These are phyloP conservation scores for Fusarium albosuccineum DNA, from an alignment of 2,329 filamentous ascomycete species.

Conservation along the genomic window DNA sequence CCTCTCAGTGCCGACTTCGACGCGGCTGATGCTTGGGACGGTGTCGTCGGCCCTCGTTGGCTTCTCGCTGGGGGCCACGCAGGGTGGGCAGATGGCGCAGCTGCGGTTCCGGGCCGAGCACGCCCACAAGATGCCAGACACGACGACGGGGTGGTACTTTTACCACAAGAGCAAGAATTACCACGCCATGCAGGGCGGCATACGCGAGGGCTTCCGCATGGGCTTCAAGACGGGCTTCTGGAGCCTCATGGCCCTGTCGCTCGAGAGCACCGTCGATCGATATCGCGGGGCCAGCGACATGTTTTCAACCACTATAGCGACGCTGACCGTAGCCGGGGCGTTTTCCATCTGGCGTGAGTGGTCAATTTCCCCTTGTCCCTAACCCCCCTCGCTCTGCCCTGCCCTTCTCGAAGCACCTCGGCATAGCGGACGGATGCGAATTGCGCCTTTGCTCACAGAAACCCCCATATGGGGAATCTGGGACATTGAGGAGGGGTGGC, in stretches of 20 bases:
- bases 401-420: conserved; percentile 5
- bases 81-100: conserved; percentile 80
- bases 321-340: conserved; percentile 83
- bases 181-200: conserved; percentile 80
- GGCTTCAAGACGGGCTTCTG: conserved; percentile 78
- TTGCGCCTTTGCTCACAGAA: conserved; percentile 15
- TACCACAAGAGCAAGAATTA: conserved; percentile 99
- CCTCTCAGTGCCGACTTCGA: conserved; percentile 72
- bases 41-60: conserved; percentile 76
- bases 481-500: conserved; percentile 7
- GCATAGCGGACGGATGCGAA: conserved; percentile 28
- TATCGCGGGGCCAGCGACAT: conserved; percentile 79
- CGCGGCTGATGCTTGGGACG: conserved; percentile 75
- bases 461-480: conserved; percentile 37
- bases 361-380: neutral
- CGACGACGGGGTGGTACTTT: conserved; percentile 92
- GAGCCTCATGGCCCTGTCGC: conserved; percentile 80
- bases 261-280: conserved; percentile 88
- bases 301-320: conserved; percentile 84
- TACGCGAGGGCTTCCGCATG: conserved; percentile 83
- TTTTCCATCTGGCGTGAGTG: conserved; percentile 88
- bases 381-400: conserved; percentile 5
- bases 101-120: conserved; percentile 95
- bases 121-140: conserved; percentile 89
- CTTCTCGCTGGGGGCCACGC: conserved; percentile 75